Percentiles rank a stretch among this genome's conserved stretches.
Conservation (phyloP, 2,329 filamentous ascomycete genomes). For the Chaetoscypha palmicola region DNA sequence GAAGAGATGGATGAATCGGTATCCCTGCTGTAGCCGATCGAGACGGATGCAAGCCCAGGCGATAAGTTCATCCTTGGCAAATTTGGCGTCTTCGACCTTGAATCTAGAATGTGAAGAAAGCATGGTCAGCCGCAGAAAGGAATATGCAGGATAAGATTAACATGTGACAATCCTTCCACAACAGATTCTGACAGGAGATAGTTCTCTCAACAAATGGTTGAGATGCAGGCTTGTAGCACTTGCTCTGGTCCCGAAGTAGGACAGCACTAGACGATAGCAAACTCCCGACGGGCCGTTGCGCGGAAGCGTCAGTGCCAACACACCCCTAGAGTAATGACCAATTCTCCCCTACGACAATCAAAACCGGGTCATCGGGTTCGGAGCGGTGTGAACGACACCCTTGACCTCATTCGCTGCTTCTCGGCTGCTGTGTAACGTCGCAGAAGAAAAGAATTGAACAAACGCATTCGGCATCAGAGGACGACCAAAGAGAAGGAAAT, state of each 20-base stretch:
- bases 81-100: constrained; percentile 81
- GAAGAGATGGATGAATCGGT: constrained; percentile 69
- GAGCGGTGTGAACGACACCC: constrained; percentile 7
- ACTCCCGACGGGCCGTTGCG: constrained; percentile 7
- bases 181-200: background rate
- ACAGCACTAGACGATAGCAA: constrained; percentile 4
- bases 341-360: constrained; percentile 5
- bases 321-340: constrained; percentile 2
- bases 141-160: constrained; percentile 1
- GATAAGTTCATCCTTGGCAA: constrained; percentile 69
- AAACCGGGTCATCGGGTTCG: constrained; percentile 11
- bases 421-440: constrained; percentile 1
- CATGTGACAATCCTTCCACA: constrained; percentile 2
- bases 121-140: constrained; percentile 7
- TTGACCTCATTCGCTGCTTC: background rate
- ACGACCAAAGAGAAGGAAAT: too few relatives aligned
- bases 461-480: too few relatives aligned
- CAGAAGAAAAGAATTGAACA: background rate
- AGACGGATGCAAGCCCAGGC: constrained; percentile 87
- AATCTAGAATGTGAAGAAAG: constrained; percentile 39
- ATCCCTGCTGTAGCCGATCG: constrained; percentile 69
- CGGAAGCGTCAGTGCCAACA: constrained; percentile 1
- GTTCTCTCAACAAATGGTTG: background rate
- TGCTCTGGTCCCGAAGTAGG: background rate
- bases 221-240: background rate